These are phyloP conservation scores for Claviceps fusiformis DNA, from an alignment of 2,329 filamentous ascomycete genomes.

Conservation along the genomic window DNA sequence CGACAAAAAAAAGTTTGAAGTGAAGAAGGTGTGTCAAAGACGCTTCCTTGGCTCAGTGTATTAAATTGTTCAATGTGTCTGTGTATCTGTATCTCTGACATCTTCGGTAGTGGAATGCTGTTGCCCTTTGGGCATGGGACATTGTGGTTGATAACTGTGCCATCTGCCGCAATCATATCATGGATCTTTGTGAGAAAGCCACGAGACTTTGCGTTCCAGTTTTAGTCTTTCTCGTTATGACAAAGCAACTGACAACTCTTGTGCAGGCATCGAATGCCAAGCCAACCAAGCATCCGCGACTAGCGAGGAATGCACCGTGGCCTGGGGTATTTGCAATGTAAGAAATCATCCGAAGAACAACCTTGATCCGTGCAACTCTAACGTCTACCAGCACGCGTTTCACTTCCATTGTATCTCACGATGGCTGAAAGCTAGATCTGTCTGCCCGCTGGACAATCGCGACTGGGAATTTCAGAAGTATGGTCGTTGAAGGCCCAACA, in stretches of 20 bases:
- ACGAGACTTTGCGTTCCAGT: neutral
- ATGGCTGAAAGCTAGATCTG: conserved; percentile 98
- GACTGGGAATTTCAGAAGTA: conserved; percentile 99
- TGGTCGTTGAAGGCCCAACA: conserved; percentile 41
- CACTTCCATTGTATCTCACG: conserved; percentile 99
- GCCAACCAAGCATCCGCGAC: conserved; percentile 96
- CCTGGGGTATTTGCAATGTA: conserved; percentile 98
- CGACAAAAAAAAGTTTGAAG: conserved; percentile 88
- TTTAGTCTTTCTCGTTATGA: neutral
- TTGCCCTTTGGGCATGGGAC: conserved; percentile 97
- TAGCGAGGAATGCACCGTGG: conserved; percentile 95
- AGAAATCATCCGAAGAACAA: conserved; percentile 19
- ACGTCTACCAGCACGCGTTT: conserved; percentile 69
- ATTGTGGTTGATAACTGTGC: conserved; percentile 99
- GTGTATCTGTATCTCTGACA: neutral
- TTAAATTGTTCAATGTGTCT: neutral
- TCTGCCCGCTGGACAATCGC: conserved; percentile 92
- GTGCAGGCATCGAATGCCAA: conserved; percentile 89
- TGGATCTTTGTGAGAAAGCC: conserved; percentile 79
- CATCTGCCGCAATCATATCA: conserved; percentile 98
- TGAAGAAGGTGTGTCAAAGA: conserved; percentile 67
- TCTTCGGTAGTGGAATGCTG: conserved; percentile 75
- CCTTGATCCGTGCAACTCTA: conserved; percentile 14
- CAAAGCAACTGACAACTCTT: conserved; percentile 6
- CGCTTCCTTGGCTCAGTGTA: neutral